Conservation (phyloP, 768 basidiomycete species). For the Phaeotremella fagi region DNA sequence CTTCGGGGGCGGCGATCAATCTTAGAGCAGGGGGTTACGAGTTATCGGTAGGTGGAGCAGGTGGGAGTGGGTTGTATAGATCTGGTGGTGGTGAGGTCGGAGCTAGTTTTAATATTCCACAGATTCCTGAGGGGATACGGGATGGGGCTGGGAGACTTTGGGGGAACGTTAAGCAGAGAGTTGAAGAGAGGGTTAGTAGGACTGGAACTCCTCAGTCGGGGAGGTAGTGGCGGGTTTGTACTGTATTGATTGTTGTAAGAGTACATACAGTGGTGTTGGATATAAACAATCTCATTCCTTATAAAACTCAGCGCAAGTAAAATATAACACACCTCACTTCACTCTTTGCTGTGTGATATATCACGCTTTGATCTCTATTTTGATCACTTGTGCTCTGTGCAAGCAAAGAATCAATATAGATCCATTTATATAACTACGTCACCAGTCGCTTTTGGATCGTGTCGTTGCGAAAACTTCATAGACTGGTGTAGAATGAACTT, state of each 20-base stretch:
- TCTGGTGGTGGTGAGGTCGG: conserved; percentile 25
- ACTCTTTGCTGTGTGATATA: too few relatives aligned
- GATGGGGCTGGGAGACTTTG: conserved; percentile 83
- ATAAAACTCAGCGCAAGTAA: too few relatives aligned
- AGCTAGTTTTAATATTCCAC: conserved; percentile 38
- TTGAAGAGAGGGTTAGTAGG: conserved; percentile 49
- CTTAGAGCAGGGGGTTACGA: conserved; percentile 89
- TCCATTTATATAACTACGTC: too few relatives aligned
- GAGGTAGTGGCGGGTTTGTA: background rate
- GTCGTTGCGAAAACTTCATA: too few relatives aligned
- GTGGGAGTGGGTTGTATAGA: conserved; percentile 77
- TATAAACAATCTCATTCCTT: too few relatives aligned
- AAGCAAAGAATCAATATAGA: too few relatives aligned
- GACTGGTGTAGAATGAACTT: too few relatives aligned
- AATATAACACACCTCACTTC: too few relatives aligned
- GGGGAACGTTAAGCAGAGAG: conserved; percentile 83
- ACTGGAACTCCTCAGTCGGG: conserved; percentile 37
- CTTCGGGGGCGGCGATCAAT: conserved; percentile 60
- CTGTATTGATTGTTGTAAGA: background rate
- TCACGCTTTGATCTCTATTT: too few relatives aligned
- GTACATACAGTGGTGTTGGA: background rate
- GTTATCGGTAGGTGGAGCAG: conserved; percentile 83
- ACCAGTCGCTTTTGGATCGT: too few relatives aligned
- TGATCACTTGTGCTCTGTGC: too few relatives aligned
- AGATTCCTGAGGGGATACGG: conserved; percentile 69